Evolutionary conservation across 2,329 filamentous ascomycete species (phyloP), one percentile per base, ranked within the genome.

Genomic region (Ophiostoma sp.): DNA sequence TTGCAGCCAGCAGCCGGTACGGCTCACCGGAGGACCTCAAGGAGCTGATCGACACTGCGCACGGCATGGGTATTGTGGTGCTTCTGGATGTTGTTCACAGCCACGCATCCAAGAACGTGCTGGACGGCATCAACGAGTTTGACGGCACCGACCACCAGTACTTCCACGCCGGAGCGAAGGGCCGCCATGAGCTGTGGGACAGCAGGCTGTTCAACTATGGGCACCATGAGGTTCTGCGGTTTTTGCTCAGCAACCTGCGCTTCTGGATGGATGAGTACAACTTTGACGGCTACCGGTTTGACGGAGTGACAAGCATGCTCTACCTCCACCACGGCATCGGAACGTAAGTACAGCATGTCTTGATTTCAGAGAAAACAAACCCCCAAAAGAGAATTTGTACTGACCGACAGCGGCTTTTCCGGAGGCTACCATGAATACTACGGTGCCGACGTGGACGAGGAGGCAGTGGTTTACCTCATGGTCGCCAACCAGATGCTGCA

Each of bases 221-320:
- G 39, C 88, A 88, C 76, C 93, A 98, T 76, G 95, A 99, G 78
- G 95, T 99, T 31, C 80, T 98, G 78, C 88, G 95, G n/a, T 99
- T 99, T 81, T 83, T 99, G 65, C 84, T 99, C 35, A 97, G 94
- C 79, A 99, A 99, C 78, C 81, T 99, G 71, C 87, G 94, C 33
- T 99, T 97, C 83, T 99, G 95, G 94, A 98, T 99, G 94, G 94
- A 98, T 70, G 94, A 97, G 80, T 99, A 97, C 77, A 83, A 88
- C 57, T 98, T 99, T 77, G 95, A 99, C 77, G 95, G 95, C 33
- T 99, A 98, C 85, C 88, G 95, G 60, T 99, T 99, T 76, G 95
- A 99, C 75, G 95, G 95, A 74, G 95, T 99, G 68, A 99, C 95
- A 1, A 97, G 94, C 81, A 99, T 99, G 93, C 89, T 99, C 71